phyloP scores from a whole-genome alignment of 768 basidiomycete species.

The Rhodotorula diobovata region DNA sequence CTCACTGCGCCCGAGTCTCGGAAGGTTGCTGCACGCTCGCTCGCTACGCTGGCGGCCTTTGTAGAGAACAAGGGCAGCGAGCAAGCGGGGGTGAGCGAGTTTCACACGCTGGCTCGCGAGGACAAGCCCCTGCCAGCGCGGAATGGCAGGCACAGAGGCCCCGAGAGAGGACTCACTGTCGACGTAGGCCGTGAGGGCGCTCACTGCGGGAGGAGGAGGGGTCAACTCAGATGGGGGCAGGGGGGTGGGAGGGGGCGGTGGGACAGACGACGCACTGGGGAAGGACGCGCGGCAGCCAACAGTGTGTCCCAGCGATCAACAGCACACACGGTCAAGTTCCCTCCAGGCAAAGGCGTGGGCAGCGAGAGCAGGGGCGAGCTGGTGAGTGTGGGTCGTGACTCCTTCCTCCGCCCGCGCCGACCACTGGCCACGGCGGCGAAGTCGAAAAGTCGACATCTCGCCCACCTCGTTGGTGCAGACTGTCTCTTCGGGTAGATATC shows the following conservation, averaged over 20 bases:
- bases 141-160: too few species aligned
- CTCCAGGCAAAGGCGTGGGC: not conserved
- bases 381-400: too few species aligned
- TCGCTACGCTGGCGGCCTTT: too few species aligned
- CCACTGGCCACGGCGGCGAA: too few species aligned
- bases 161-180: constrained; percentile 58
- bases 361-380: not conserved
- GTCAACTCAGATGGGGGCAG: not conserved
- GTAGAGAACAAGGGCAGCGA: not conserved
- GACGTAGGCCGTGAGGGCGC: constrained; percentile 85
- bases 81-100: not conserved
- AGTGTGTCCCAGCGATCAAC: not conserved
- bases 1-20: not conserved
- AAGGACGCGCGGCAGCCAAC: not conserved
- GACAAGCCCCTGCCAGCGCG: too few species aligned
- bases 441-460: too few species aligned
- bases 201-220: constrained; percentile 54
- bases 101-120: too few species aligned
- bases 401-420: not conserved
- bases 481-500: too few species aligned
- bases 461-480: too few species aligned
- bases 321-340: not conserved
- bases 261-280: not conserved
- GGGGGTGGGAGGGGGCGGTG: not conserved
- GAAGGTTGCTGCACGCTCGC: too few species aligned